Evolutionary conservation across 192 early-diverging fungal genomes (phyloP).

Genomic region (Backusella tarrabulga): DNA sequence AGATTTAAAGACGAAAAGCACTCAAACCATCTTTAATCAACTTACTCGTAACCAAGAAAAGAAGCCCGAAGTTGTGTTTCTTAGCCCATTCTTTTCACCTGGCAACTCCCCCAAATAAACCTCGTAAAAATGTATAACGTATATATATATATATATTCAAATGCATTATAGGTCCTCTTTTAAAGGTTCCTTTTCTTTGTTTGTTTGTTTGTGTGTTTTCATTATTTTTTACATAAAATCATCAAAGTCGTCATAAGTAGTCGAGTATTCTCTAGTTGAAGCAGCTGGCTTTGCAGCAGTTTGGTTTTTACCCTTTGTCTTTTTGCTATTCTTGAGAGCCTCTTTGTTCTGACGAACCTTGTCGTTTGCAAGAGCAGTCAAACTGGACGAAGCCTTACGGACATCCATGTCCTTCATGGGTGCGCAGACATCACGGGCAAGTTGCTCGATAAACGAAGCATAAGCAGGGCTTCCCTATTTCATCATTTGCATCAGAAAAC

Average conservation of each 20-base stretch:
- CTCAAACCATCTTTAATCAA: constrained; percentile 16
- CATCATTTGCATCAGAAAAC: neutral
- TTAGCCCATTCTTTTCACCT: neutral
- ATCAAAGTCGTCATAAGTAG: constrained; percentile 36
- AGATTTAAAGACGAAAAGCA: constrained; percentile 13
- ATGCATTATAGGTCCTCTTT: neutral
- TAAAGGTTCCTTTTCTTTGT: neutral
- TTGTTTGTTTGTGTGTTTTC: neutral
- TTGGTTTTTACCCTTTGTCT: constrained; percentile 37
- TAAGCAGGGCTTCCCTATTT: constrained; percentile 36
- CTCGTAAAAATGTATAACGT: neutral
- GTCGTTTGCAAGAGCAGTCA: constrained; percentile 72
- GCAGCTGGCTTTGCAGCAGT: constrained; percentile 16
- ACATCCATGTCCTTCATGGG: constrained; percentile 66
- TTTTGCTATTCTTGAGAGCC: constrained; percentile 68
- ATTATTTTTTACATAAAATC: constrained; percentile 33
- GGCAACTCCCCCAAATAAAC: neutral
- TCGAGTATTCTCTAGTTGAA: constrained; percentile 14
- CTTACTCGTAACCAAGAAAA: constrained; percentile 23
- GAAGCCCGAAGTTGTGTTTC: neutral
- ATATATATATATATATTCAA: neutral
- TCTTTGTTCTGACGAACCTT: constrained; percentile 64
- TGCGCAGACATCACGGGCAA: constrained; percentile 59
- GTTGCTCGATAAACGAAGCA: constrained; percentile 55
- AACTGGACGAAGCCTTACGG: constrained; percentile 57